Conservation (phyloP, 345 rosid species). For the Rubroshorea leprosula region DNA sequence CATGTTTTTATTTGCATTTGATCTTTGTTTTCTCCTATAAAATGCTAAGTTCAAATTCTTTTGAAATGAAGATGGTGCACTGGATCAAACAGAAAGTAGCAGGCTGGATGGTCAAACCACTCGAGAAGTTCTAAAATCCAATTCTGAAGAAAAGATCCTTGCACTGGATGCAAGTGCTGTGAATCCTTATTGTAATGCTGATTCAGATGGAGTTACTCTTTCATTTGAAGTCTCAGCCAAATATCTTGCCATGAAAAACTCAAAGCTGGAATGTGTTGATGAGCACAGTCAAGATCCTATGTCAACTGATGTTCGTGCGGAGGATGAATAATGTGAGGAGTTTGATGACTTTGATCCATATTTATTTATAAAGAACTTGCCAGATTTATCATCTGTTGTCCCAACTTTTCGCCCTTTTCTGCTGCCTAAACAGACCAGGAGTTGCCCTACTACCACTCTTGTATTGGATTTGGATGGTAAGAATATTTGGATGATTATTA, state of each 20-base stretch:
- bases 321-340: conserved; percentile 71
- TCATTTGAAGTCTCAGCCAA: conserved; percentile 86
- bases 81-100: conserved; percentile 19
- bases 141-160: conserved; percentile 31
- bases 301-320: conserved; percentile 52
- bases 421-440: conserved; percentile 92
- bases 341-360: conserved; percentile 92
- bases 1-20: conserved; percentile 3
- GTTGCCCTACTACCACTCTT: conserved; percentile 90
- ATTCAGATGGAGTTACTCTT: conserved; percentile 43
- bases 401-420: conserved; percentile 80
- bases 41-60: conserved; percentile 21
- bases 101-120: conserved; percentile 20
- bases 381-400: conserved; percentile 75
- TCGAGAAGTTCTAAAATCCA: conserved; percentile 20
- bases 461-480: conserved; percentile 97
- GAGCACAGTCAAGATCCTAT: conserved; percentile 82
- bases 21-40: not conserved
- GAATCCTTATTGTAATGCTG: conserved; percentile 37
- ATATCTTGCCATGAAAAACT: conserved; percentile 93
- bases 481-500: conserved; percentile 13
- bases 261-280: conserved; percentile 86
- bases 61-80: conserved; percentile 24
- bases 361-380: conserved; percentile 87
- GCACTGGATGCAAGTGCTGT: conserved; percentile 30